phyloP scores from a whole-genome alignment of 768 basidiomycete species.

The Gymnopilus junonius region DNA sequence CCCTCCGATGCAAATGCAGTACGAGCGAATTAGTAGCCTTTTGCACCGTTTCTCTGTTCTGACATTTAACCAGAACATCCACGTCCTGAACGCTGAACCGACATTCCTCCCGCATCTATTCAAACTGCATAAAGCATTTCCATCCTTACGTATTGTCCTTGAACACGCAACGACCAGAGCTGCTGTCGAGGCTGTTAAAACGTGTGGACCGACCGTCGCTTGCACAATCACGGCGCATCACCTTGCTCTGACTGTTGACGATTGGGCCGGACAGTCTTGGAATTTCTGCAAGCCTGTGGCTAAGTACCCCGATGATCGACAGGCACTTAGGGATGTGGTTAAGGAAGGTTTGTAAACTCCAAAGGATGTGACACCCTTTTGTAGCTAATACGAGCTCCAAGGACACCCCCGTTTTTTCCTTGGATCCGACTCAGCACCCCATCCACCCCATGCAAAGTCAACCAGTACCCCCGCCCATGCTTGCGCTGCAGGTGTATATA shows the following conservation, averaged over 20 bases:
- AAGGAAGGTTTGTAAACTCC: slow-evolving; percentile 57
- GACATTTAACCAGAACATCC: slow-evolving; percentile 65
- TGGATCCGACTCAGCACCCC: slow-evolving; percentile 96
- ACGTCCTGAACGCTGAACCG: slow-evolving; percentile 92
- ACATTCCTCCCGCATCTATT: slow-evolving; percentile 87
- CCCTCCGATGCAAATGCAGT: slow-evolving; percentile 78
- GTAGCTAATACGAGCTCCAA: slow-evolving; percentile 20
- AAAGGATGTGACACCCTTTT: background rate
- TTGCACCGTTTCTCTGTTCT: background rate
- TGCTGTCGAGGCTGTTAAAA: slow-evolving; percentile 85
- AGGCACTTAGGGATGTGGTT: slow-evolving; percentile 79
- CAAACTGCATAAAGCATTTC: slow-evolving; percentile 83
- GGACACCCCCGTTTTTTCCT: slow-evolving; percentile 97
- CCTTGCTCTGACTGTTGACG: slow-evolving; percentile 90
- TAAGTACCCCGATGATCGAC: slow-evolving; percentile 91
- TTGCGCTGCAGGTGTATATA: slow-evolving; percentile 97
- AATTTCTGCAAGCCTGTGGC: slow-evolving; percentile 98
- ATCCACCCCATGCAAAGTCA: slow-evolving; percentile 71
- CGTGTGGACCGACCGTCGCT: slow-evolving; percentile 80
- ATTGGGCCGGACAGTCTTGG: slow-evolving; percentile 95
- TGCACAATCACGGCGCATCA: slow-evolving; percentile 99
- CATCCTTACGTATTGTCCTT: slow-evolving; percentile 90
- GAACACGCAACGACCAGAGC: slow-evolving; percentile 96
- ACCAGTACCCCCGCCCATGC: slow-evolving; percentile 68
- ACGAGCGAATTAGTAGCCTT: slow-evolving; percentile 30